Evolutionary conservation across 139 green algal genomes (phyloP), one percentile per base, ranked within the genome.

Genomic region (Ostreobium quekettii): DNA sequence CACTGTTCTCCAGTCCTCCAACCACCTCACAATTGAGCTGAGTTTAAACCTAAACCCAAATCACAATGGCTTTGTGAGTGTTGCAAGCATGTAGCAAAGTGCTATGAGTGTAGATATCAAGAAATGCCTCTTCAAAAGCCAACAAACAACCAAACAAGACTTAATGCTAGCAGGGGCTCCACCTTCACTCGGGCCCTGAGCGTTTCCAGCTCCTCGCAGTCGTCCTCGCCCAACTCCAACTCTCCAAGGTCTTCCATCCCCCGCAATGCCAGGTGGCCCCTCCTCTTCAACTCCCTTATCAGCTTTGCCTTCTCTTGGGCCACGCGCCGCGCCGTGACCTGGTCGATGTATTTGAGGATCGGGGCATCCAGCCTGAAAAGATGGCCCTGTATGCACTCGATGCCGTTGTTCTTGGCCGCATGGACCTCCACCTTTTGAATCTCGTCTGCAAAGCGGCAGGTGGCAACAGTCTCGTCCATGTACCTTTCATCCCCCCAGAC

Each of bases 381-480:
- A 53, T 68, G 38, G 24, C 61, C 61, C 31, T 68, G 61, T 28
- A 68, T 36, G 28, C 11, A 47, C 22, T 68, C 61, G 15, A 68
- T 37, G 35, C 61, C 61, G 22, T 26, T 53, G 36, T 76, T 67
- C 31, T 42, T 47, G 4, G 22, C 4, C 42, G 64, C 68, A 56
- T 68, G 71, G 8, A 74, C n/a, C 31, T 62, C 47, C 8, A 71
- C 66, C 19, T 78, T 38, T 60, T 76, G 70, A 36, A 80, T 74
- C 28, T 72, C 68, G 36, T 74, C 48, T 11, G 75, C 75, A 63
- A 82, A 79, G 28, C 61, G 60, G 59, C 63, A 78, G 26, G 76
- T 82, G 24, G 73, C 74, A 4, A 82, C n/a, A 8, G 64, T 75
- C 66, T 82, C 76, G 15, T 63, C 57, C 33, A 82, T 36, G 60